Base-by-base conservation (phyloP, 202 grass and related monocot species). In the Zoysia matrella region DNA sequence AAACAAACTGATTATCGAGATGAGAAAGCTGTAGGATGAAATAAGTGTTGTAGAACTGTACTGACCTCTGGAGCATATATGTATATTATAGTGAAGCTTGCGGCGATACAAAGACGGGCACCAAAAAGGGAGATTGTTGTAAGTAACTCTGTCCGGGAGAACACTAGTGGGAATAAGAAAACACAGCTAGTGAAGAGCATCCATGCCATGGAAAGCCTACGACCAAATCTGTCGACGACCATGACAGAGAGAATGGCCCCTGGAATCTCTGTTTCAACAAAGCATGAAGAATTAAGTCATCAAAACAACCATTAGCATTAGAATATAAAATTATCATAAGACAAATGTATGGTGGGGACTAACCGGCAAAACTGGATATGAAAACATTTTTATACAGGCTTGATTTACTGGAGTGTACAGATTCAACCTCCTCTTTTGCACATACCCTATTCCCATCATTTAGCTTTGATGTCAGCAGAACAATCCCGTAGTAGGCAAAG, bases 51-150 rank as follows among this genome's bases (percentile, higher is more conserved):
- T 46, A 61, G 62, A 87, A 71, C 60, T 52, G 76, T 13, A 74
- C 90, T 82, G 53, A 98, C 95, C 95, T 98, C 95, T 4, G 95
- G 95, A 67, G 95, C 95, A 65, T 98, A 98, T 78, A 95, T 93
- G 84, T 93, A 98, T 44, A 98, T 74, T 52, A 98, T 90, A 30
- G 86, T 93, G 61, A 98, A 98, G 80, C 95, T 95, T 36, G 92
- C 95, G 0, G 95, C 83, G 47, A 98, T 98, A 76, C 90, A 95
- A 71, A 98, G 87, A 75, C 95, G 76, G 11, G 95, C 95, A 60
- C 92, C 93, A 78, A 98, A 98, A 48, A 98, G 55, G 53, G 86
- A 88, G 48, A 88, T 81, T 77, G 76, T 89, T 52, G 90, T 98
- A 58, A 95, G 42, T 30, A 87, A 78, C 57, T 93, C 85, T 49